Evolutionary conservation across 1,284 basidiomycete species (phyloP).

Genomic region (Naganishia albida): DNA sequence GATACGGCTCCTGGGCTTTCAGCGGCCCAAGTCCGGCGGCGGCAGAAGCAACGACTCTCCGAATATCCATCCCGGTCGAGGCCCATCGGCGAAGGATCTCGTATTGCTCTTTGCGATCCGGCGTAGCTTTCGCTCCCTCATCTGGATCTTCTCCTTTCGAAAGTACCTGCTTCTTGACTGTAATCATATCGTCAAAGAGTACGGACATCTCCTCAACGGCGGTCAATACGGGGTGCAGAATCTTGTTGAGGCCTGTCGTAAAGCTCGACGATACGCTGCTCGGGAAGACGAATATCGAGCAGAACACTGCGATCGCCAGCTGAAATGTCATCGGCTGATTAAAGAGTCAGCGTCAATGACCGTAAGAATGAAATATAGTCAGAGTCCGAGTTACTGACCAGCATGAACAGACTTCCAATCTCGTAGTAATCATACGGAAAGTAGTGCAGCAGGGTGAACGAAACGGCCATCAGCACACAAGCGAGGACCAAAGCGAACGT

Average conservation of each 20-base stretch:
- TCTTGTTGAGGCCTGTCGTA: constrained; percentile 44
- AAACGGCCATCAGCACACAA: constrained; percentile 49
- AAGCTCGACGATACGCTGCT: constrained; percentile 50
- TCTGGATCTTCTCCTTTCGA: constrained; percentile 8
- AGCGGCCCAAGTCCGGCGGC: constrained; percentile 46
- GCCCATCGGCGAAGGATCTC: constrained; percentile 42
- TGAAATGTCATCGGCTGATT: constrained; percentile 49
- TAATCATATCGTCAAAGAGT: constrained; percentile 38
- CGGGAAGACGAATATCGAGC: constrained; percentile 48
- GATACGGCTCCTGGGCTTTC: constrained; percentile 47
- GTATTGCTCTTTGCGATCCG: not conserved
- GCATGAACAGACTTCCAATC: constrained; percentile 42
- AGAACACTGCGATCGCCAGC: constrained; percentile 42
- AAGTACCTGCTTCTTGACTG: constrained; percentile 4
- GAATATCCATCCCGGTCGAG: constrained; percentile 40
- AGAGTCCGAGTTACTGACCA: constrained; percentile 22
- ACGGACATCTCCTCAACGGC: constrained; percentile 42
- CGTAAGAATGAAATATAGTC: not conserved
- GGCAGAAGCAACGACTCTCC: constrained; percentile 41
- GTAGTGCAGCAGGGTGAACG: constrained; percentile 30
- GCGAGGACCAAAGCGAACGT: constrained; percentile 50
- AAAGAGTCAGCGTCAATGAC: not conserved
- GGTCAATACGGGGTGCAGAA: constrained; percentile 42
- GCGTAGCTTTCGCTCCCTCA: not conserved
- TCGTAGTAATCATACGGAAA: constrained; percentile 31